Evolutionary conservation across 176 grass and related monocot species (phyloP), one percentile per base, ranked within the genome.

Genomic region (Aegilops sharonensis): DNA sequence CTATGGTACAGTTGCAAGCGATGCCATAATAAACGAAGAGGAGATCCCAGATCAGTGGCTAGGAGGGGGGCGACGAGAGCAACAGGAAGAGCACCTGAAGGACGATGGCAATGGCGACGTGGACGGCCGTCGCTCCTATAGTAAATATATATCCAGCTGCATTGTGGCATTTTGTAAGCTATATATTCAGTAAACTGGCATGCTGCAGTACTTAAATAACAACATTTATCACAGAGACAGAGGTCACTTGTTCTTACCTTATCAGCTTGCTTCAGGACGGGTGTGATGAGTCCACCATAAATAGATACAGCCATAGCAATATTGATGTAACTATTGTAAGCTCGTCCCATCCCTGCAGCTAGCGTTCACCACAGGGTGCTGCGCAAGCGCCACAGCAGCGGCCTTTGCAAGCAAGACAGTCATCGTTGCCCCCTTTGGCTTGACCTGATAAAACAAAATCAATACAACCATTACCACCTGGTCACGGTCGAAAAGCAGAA

Each of bases 361-460:
- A 56, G 96, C 92, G 8, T 98, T 94, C 69, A 98, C 85, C 40
- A 95, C 88, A 24, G 93, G 96, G 65, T 98, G 90, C 67, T 95
- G 92, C 0, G 57, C 84, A 60, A 98, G 96, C 1, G 96, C 92
- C 96, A 95, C 91, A 50, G 92, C 93, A 39, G 82, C 88, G 6
- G 93, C 92, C 84, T 98, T 98, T 0, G 90, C 93, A 24, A 98
- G 84, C 30, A 98, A 85, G 6, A 95, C 96, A 7, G 93, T 94
- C 93, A 95, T 98, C 8, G 96, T 98, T 32, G 95, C 96, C 6
- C 96, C 96, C 86, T 98, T 98, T 14, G 92, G 83, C 85, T 95
- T 98, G 72, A 95, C 82, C 93, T 98, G 77, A 75, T 7, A 40
- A 70, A 70, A 88, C 5, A 68, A 6, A 48, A 87, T 15, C 25